Base-by-base conservation (phyloP, 2,329 filamentous ascomycete genomes). In the Ophiostoma triangulosporum region DNA sequence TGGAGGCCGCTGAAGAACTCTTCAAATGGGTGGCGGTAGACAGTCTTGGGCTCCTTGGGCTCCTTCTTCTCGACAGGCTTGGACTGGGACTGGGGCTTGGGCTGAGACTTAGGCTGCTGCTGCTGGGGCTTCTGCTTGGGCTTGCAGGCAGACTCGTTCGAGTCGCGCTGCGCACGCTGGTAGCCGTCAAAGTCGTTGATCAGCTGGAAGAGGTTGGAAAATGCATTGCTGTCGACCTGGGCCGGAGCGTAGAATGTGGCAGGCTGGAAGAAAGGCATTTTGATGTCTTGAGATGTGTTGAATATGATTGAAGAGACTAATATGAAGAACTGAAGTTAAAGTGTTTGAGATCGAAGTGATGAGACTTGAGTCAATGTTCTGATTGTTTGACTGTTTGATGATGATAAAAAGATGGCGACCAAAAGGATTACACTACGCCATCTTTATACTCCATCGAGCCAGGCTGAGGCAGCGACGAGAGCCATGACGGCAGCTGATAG, bases 261-360 rank as follows among this genome's bases (percentile, higher is more conserved):
- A 62, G 73, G 72, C 55, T 74, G 71, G 70, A 81, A 81, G 70
- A 81, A 70, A 60, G 78, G 74, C 78, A 82, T 82, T 65, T 66
- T 80, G 69, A 54, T 60, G 53, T 61, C 33, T 27, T 51, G 49
- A n/a, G n/a, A n/a, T n/a, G n/a, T n/a, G n/a, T n/a, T n/a, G n/a
- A n/a, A n/a, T n/a, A n/a, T n/a, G n/a, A n/a, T n/a, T n/a, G n/a
- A n/a, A n/a, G n/a, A n/a, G n/a, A n/a, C n/a, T n/a, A n/a, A n/a
- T n/a, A n/a, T n/a, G n/a, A 60, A 51, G 57, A 59, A 8, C 12
- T n/a, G n/a, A 5, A 7, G 20, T 45, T 48, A 24, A 33, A 40
- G 40, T 26, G 14, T 36, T 50, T 38, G 33, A 22, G n/a, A n/a
- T n/a, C n/a, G n/a, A n/a, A n/a, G n/a, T n/a, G n/a, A n/a, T n/a